A percentile compares a stretch with the other conserved stretches of the same genome.
Conservation (phyloP, 2,329 filamentous ascomycete species). For the Fusarium sublunatum region DNA sequence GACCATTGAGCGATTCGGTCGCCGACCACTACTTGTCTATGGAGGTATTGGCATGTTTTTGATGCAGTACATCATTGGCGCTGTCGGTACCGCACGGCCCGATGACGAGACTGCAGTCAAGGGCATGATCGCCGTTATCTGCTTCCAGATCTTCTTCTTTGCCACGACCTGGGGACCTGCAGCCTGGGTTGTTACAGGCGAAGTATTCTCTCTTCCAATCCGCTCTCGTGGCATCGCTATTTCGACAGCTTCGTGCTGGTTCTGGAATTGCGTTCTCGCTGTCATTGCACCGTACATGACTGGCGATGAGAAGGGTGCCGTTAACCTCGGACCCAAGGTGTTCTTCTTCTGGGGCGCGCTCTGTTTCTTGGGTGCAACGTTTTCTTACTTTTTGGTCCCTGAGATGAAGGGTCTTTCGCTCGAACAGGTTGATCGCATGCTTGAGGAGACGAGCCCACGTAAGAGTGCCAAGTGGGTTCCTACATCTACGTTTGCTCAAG, state of each 20-base stretch:
- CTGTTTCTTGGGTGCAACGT: slow-evolving; percentile 65
- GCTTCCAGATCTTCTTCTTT: slow-evolving; percentile 77
- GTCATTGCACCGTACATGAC: no score
- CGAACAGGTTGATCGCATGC: slow-evolving; percentile 77
- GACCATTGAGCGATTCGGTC: slow-evolving; percentile 75
- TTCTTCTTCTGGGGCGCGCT: slow-evolving; percentile 73
- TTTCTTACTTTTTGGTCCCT: slow-evolving; percentile 70
- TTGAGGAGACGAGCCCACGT: slow-evolving; percentile 60
- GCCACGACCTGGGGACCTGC: slow-evolving; percentile 79
- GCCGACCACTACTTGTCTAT: slow-evolving; percentile 74
- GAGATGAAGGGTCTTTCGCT: slow-evolving; percentile 80
- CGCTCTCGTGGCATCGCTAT: no score
- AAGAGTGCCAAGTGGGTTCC: slow-evolving; percentile 47
- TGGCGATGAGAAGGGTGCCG: no score
- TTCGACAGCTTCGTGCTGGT: no score
- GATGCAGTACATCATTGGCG: slow-evolving; percentile 57
- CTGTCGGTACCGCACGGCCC: slow-evolving; percentile 72
- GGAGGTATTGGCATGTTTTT: slow-evolving; percentile 78
- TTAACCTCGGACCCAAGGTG: slow-evolving; percentile 48
- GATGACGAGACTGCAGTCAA: slow-evolving; percentile 58
- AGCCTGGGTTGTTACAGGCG: slow-evolving; percentile 76
- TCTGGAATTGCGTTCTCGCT: no score
- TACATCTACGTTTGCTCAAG: not conserved
- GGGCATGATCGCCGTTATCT: slow-evolving; percentile 37
- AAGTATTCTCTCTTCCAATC: slow-evolving; percentile 65